Conservation (phyloP, 352 stramenopile genomes). For the Aphanomyces invadans region DNA sequence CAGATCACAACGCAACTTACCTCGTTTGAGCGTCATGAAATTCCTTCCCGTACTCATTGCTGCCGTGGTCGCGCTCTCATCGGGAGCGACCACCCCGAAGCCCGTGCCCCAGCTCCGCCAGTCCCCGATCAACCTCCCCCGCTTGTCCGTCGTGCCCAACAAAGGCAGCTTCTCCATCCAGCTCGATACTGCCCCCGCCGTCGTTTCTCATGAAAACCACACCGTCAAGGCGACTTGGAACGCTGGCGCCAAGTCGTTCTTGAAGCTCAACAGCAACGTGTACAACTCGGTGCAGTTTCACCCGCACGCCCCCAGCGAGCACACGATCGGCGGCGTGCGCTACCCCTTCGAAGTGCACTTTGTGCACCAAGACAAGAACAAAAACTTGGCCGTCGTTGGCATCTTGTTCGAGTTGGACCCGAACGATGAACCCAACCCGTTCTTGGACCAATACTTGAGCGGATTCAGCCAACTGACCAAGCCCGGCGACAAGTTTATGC, state of each 20-base stretch:
- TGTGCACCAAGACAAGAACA: constrained; percentile 35
- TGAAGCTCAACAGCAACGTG: constrained; percentile 27
- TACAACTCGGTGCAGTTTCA: constrained; percentile 33
- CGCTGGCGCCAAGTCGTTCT: neutral
- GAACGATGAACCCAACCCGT: constrained; percentile 33
- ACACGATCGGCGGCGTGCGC: constrained; percentile 30
- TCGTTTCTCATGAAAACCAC: neutral
- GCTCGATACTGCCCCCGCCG: neutral
- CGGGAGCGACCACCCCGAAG: no score
- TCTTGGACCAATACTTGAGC: constrained; percentile 51
- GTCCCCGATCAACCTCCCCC: no score
- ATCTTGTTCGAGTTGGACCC: constrained; percentile 36
- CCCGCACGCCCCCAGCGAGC: constrained; percentile 38
- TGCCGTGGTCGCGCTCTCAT: no score
- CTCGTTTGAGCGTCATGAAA: no score
- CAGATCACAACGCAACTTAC: no score
- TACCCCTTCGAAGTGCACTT: constrained; percentile 37
- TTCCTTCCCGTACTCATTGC: no score
- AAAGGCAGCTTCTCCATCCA: constrained; percentile 28
- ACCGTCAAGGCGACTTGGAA: constrained; percentile 19
- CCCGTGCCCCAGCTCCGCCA: no score
- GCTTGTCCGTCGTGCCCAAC: no score
- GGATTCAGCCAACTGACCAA: constrained; percentile 30
- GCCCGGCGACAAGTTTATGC: constrained; percentile 12
- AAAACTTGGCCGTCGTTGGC: constrained; percentile 41